Evolutionary conservation across 1,284 basidiomycete species (phyloP).

Genomic region (Ceratobasidium sp.): DNA sequence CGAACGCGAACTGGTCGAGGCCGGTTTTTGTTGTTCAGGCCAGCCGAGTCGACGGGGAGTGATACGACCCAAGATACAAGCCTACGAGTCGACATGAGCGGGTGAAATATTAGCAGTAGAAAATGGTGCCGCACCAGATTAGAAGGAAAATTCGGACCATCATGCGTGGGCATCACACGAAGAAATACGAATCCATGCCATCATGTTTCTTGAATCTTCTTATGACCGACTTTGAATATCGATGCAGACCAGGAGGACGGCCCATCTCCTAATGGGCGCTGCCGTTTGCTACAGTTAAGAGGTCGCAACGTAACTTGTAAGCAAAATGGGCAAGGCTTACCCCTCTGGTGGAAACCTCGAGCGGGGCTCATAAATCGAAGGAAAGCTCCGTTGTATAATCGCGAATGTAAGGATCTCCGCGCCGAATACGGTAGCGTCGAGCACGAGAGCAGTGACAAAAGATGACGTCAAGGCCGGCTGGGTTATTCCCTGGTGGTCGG

Average conservation of each 20-base stretch:
- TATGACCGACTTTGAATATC: slow-evolving; percentile 62
- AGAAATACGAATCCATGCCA: slow-evolving; percentile 77
- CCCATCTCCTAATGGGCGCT: slow-evolving; percentile 62
- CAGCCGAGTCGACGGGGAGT: slow-evolving; percentile 71
- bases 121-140: slow-evolving; percentile 62
- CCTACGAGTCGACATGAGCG: slow-evolving; percentile 2
- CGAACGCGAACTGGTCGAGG: slow-evolving; percentile 67
- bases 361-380: slow-evolving; percentile 53
- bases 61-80: slow-evolving; percentile 71
- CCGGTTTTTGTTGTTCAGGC: slow-evolving; percentile 60
- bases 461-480: slow-evolving; percentile 61
- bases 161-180: slow-evolving; percentile 72
- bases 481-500: slow-evolving; percentile 6
- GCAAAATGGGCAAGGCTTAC: slow-evolving; percentile 61
- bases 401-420: too few relatives aligned
- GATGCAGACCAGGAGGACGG: slow-evolving; percentile 72
- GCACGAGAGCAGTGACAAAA: slow-evolving; percentile 68
- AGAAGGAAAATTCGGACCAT: slow-evolving; percentile 61
- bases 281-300: slow-evolving; percentile 66
- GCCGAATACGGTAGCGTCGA: too few relatives aligned
- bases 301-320: slow-evolving; percentile 15
- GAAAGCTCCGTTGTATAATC: too few relatives aligned
- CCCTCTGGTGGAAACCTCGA: slow-evolving; percentile 59
- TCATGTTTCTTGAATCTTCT: slow-evolving; percentile 73
- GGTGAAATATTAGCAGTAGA: background rate